These are phyloP conservation scores for Ophiostoma piceae DNA, from an alignment of 2,329 filamentous ascomycete species.

Conservation along the genomic window DNA sequence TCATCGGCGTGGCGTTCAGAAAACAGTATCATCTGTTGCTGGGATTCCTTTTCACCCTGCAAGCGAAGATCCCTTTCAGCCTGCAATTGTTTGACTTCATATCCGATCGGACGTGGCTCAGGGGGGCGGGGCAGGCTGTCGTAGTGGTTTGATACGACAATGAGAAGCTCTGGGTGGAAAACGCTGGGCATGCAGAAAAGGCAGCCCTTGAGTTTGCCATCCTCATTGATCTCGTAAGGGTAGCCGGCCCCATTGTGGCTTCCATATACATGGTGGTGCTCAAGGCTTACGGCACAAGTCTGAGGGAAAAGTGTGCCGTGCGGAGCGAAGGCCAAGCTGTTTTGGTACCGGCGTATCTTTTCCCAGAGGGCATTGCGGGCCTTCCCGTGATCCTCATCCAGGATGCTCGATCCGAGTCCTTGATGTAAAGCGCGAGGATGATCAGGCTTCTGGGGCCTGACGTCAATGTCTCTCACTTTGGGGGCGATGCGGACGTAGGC, in stretches of 20 bases:
- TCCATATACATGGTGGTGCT: neutral
- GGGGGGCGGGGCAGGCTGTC: neutral
- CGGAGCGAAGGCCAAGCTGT: neutral
- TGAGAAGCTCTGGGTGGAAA: neutral
- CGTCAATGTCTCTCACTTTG: neutral
- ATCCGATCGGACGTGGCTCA: neutral
- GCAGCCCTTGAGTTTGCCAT: neutral
- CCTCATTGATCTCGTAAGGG: neutral
- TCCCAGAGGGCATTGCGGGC: neutral
- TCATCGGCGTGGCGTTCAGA: neutral
- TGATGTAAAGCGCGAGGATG: neutral
- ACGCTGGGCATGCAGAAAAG: neutral
- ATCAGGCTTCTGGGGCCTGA: neutral
- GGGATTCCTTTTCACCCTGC: no score
- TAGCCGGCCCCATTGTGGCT: neutral
- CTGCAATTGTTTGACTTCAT: neutral
- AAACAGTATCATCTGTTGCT: no score
- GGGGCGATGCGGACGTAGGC: neutral
- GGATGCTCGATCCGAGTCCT: no score
- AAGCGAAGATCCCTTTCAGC: neutral
- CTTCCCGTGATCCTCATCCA: no score
- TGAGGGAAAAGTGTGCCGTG: neutral
- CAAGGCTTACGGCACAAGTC: neutral
- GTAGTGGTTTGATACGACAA: neutral
- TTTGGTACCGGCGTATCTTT: neutral